Base-by-base conservation (phyloP, 345 rosid genomes). In the Heritiera littoralis region DNA sequence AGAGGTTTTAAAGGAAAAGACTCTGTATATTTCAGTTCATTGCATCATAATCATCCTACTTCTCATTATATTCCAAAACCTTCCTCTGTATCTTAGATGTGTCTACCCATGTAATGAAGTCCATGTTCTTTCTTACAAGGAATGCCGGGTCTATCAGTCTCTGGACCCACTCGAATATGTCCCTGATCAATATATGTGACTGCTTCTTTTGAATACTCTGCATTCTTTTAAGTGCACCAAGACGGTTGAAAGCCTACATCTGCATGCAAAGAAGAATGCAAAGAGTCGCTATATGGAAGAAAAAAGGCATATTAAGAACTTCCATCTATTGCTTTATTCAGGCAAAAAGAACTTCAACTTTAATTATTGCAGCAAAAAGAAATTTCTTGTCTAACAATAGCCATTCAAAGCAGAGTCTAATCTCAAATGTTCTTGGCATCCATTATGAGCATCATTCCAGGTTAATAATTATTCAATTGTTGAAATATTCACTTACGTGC, bases 111-210 rank as follows among this genome's bases (percentile, higher is more conserved):
- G 99, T 95, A 69, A 93, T 86, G 20, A 92, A 93, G 86, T 95
- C 98, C 95, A 91, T 92, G 77, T 92, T 95, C 85, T 98, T 83
- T 0, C 98, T 93, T 30, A 95, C 99, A 1, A 93, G 87, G 84
- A 88, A 95, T 58, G 98, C 95, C 2, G 98, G 97, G 82, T 95
- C 98, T 7, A 91, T 92, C 40, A 95, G 95, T 92, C 59, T 95
- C 97, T 0, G 96, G 97, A 65, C 99, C 98, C n/a, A 92, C 98
- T 74, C 97, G 91, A 78, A 95, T 78, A 79, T 95, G 98, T 49
- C 97, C 97, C 84, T 95, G 99, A 86, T 93, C 95, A n/a, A 95
- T 92, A 80, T 93, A 93, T 61, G 99, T 93, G 54, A 93, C 87
- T 0, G 98, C 98, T 89, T 91, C 99, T 87, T 87, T 95, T 70